Evolutionary conservation across 768 basidiomycete species (phyloP).

Genomic region (Gelatoporia subvermispora): DNA sequence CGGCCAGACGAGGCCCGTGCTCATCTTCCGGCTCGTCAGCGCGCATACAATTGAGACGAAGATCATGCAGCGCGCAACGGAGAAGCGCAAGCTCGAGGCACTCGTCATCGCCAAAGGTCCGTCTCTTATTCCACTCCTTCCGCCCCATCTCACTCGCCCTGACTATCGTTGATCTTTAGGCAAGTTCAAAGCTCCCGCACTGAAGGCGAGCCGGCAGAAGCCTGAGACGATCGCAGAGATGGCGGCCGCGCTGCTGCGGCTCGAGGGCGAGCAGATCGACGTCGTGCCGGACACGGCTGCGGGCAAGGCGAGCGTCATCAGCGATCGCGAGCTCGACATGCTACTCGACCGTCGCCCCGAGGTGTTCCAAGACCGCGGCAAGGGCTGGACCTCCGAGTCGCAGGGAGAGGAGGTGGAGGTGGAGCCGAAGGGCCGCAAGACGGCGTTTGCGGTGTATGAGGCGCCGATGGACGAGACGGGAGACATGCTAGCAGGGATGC

Average conservation of each 20-base stretch:
- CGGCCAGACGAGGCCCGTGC: slow-evolving; percentile 86
- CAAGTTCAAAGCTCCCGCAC: slow-evolving; percentile 77
- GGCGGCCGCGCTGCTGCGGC: slow-evolving; percentile 67
- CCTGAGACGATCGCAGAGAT: slow-evolving; percentile 72
- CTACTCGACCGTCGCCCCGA: slow-evolving; percentile 76
- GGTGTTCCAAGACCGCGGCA: slow-evolving; percentile 65
- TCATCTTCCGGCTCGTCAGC: slow-evolving; percentile 84
- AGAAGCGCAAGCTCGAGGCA: slow-evolving; percentile 88
- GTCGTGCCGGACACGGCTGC: slow-evolving; percentile 72
- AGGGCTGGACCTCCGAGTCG: slow-evolving; percentile 64
- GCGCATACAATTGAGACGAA: slow-evolving; percentile 89
- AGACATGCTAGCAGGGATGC: slow-evolving; percentile 64
- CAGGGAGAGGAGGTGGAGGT: slow-evolving; percentile 15
- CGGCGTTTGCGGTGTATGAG: slow-evolving; percentile 77
- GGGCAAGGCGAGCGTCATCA: slow-evolving; percentile 69
- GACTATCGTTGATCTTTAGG: slow-evolving; percentile 28
- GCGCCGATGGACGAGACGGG: slow-evolving; percentile 58
- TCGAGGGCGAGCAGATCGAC: slow-evolving; percentile 88
- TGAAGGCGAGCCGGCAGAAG: slow-evolving; percentile 44
- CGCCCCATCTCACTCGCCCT: not conserved
- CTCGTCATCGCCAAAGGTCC: slow-evolving; percentile 90
- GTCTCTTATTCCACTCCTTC: slow-evolving; percentile 2
- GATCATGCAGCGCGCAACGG: slow-evolving; percentile 82
- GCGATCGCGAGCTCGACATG: slow-evolving; percentile 74
- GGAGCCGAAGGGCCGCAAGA: slow-evolving; percentile 26